Evolutionary conservation across 2,329 filamentous ascomycete species (phyloP), one percentile per base, ranked within the genome.

Genomic region (Exophiala calicioides): DNA sequence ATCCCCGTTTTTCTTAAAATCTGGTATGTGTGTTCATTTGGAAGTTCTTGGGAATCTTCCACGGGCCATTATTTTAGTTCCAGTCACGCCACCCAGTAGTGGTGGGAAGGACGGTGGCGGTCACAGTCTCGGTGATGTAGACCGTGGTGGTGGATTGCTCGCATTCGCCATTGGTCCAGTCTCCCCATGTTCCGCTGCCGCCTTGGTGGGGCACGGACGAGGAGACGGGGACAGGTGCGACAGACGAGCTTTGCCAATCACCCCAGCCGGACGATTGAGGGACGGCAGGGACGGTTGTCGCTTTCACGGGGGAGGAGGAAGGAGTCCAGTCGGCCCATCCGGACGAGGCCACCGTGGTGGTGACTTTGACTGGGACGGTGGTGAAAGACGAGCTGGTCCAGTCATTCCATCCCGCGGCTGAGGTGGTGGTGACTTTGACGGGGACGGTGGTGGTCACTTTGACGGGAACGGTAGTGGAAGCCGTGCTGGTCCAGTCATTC

Each of bases 51-150:
- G 12, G 30, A 15, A n/a, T n/a, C n/a, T n/a, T n/a, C n/a, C n/a
- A n/a, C n/a, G n/a, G n/a, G n/a, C n/a, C n/a, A n/a, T n/a, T n/a
- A n/a, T n/a, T n/a, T 9, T 29, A 38, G 23, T 29, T 34, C 33
- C 35, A 47, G 9, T 42, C 24, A 1, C 37, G 41, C 44, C 44
- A 42, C 6, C 31, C 24, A 16, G 27, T n/a, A 16, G 32, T 38
- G 40, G 34, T 37, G 18, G 38, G 23, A 5, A 29, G 38, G 10
- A 26, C 16, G 18, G 15, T 32, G 27, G n/a, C 19, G 7, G 35
- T 41, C 6, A 30, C 32, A 13, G 42, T 51, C 15, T 46, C 27
- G 13, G 48, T 51, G 18, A 42, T 42, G 31, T 43, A 43, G 2
- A 44, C 41, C 4, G 44, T 47, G 21, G 30, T 36, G 2, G 44